phyloP scores from a whole-genome alignment of 768 basidiomycete species.

The Mycena indigotica region DNA sequence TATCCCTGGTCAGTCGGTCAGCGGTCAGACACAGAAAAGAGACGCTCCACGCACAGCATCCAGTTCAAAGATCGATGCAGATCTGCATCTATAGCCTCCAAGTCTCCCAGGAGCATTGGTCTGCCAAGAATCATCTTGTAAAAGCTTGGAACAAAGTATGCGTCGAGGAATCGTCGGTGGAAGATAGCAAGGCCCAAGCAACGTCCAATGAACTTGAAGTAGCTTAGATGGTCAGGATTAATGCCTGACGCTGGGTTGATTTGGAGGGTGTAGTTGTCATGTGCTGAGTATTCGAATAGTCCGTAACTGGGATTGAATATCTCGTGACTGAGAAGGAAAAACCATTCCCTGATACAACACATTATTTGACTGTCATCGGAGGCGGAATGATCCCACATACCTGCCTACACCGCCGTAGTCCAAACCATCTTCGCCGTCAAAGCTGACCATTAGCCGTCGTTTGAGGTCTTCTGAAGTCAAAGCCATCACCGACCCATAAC shows the following conservation, averaged over 20 bases:
- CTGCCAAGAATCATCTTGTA: conserved; percentile 79
- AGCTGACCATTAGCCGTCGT: conserved; percentile 70
- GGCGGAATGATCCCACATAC: conserved; percentile 35
- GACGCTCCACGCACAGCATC: conserved; percentile 62
- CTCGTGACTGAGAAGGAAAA: conserved; percentile 81
- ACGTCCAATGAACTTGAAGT: conserved; percentile 82
- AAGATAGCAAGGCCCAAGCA: conserved; percentile 75
- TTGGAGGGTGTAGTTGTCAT: conserved; percentile 80
- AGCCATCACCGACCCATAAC: conserved; percentile 83
- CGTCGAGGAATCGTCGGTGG: conserved; percentile 77
- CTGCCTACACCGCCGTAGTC: conserved; percentile 80
- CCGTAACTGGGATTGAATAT: conserved; percentile 84
- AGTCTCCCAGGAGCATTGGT: conserved; percentile 58
- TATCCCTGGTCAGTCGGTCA: conserved; percentile 48
- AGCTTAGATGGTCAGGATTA: conserved; percentile 76
- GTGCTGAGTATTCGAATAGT: conserved; percentile 78
- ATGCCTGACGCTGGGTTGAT: conserved; percentile 77
- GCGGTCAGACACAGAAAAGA: background rate
- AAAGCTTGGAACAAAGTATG: conserved; percentile 78
- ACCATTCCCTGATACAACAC: conserved; percentile 68
- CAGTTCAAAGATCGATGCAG: conserved; percentile 68
- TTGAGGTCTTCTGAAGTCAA: conserved; percentile 71
- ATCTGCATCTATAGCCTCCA: conserved; percentile 71
- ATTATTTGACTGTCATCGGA: background rate
- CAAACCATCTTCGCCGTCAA: conserved; percentile 79